Evolutionary conservation across 768 basidiomycete genomes (phyloP).

Genomic region (Neoboletus magnificus): DNA sequence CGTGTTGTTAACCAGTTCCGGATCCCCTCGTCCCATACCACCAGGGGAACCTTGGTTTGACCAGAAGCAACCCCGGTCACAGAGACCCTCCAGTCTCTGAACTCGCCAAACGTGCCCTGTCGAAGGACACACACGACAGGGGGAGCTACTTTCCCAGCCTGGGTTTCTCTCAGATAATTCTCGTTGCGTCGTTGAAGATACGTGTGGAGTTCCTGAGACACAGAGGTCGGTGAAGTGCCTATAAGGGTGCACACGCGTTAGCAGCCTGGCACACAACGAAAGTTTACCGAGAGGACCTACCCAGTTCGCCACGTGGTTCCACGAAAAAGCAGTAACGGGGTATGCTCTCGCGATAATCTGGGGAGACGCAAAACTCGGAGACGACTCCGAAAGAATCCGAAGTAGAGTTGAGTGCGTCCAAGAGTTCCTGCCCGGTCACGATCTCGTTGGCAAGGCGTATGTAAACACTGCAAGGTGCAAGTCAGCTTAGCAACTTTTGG

Average conservation of each 20-base stretch:
- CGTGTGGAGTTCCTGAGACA: constrained; percentile 3
- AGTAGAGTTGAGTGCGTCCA: constrained; percentile 11
- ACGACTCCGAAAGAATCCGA: constrained; percentile 16
- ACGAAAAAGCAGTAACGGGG: constrained; percentile 22
- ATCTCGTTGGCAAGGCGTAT: constrained; percentile 24
- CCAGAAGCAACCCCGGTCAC: constrained; percentile 14
- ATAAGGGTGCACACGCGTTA: not conserved
- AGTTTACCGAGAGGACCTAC: not conserved
- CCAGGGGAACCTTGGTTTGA: constrained; percentile 20
- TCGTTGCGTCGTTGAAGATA: constrained; percentile 13
- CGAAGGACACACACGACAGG: constrained; percentile 17
- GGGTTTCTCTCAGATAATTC: constrained; percentile 15
- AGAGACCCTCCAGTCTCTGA: constrained; percentile 19
- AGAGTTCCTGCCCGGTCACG: constrained; percentile 22
- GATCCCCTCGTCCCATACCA: constrained; percentile 13
- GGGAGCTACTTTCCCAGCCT: constrained; percentile 1
- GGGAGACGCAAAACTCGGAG: constrained; percentile 21
- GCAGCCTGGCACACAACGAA: not conserved
- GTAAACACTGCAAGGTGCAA: not conserved
- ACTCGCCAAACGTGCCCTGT: constrained; percentile 20
- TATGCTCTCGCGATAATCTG: constrained; percentile 15
- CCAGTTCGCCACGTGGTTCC: constrained; percentile 7
- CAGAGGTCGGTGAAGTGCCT: constrained; percentile 1
- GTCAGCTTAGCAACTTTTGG: not conserved
- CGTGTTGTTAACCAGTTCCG: constrained; percentile 15